Evolutionary conservation across 1,284 basidiomycete species (phyloP), one percentile per base, ranked within the genome.

Genomic region (Veloporphyrellus conicus): DNA sequence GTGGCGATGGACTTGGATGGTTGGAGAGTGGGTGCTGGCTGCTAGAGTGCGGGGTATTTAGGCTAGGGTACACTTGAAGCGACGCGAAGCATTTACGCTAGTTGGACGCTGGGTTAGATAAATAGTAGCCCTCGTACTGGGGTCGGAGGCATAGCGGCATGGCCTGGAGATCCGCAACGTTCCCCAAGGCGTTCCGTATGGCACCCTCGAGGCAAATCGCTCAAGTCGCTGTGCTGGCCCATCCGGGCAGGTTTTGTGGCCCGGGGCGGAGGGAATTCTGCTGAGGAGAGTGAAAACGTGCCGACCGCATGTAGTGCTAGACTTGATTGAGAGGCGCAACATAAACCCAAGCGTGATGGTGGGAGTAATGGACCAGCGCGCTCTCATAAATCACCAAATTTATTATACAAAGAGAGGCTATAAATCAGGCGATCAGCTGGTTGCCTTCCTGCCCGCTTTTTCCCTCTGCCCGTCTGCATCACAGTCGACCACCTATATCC

Each of bases 261-360:
- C 27, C 10, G 28, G 44, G 42, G 37, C 39, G 20, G n/a, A 3
- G 6, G 11, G 4, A 15, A 15, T 31, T 7, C 15, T 31, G 14
- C n/a, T 19, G 9, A 33, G 16, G 29, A 22, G 28, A 32, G 40
- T 18, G 9, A 32, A 27, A 58, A 40, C 37, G 46, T 47, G 48
- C 9, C 8, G 36, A 25, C 42, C 48, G 41, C 43, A 44, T 49
- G 45, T 27, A 18, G 28, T 31, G 5, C 33, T 16, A 12, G 16
- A 8, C 16, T 22, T 16, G 25, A 12, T 31, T 31, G 10, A 12
- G 29, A 12, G 10, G 29, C 29, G 29, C 27, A 28, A 6, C 6
- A 7, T 11, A 28, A 28, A 11, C 27, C 11, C 11, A 6, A 28
- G 11, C 7, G 6, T 28, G 27, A 11, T 7, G 11, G 27, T 15